phyloP scores from a whole-genome alignment of 176 grass and related monocot genomes.

The Aechmea fasciata region DNA sequence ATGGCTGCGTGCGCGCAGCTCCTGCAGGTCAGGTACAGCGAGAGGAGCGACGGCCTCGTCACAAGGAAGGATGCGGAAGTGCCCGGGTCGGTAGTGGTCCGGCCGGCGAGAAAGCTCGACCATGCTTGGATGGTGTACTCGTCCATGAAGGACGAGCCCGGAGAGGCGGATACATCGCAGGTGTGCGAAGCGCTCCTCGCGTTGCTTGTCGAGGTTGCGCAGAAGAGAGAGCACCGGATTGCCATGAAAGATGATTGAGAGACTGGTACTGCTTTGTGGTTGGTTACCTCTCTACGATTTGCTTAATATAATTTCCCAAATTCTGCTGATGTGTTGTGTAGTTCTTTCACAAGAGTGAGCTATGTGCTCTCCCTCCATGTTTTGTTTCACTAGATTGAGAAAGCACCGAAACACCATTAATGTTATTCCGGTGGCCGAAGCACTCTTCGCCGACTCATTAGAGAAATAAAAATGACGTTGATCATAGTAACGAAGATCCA shows the following conservation, averaged over 20 bases:
- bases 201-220: constrained; percentile 64
- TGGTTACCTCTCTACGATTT: no score
- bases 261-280: no score
- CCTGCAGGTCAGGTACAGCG: constrained; percentile 58
- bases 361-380: no score
- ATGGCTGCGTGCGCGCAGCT: constrained; percentile 82
- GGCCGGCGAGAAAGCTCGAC: constrained; percentile 60
- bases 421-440: no score
- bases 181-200: constrained; percentile 82
- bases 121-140: constrained; percentile 97
- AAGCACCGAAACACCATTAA: no score
- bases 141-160: constrained; percentile 51
- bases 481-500: no score
- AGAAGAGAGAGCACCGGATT: constrained; percentile 61
- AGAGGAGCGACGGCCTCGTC: constrained; percentile 89
- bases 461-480: no score
- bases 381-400: no score
- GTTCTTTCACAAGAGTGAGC: no score
- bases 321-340: no score
- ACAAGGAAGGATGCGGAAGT: constrained; percentile 70
- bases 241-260: constrained; percentile 76
- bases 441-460: no score
- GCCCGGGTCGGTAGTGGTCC: constrained; percentile 54
- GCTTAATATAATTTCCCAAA: no score
- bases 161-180: constrained; percentile 61